A percentile compares a stretch with the other conserved stretches of the same genome.
phyloP scores from a whole-genome alignment of 169 alveolate genomes.

The Plasmodium inui region DNA sequence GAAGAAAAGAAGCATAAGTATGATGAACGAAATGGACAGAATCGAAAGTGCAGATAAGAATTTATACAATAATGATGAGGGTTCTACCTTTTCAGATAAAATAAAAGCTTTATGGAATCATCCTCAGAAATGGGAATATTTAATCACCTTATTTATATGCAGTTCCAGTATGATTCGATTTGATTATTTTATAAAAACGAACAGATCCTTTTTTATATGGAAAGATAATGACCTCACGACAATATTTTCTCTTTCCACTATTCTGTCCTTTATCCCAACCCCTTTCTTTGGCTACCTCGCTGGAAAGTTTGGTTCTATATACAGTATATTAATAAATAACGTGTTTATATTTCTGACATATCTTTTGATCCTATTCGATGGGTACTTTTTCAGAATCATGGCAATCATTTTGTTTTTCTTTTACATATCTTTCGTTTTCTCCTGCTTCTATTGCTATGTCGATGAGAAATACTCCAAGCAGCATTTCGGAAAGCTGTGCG shows the following conservation, averaged over 20 bases:
- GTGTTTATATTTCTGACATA: conserved; percentile 28
- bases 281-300: conserved; percentile 71
- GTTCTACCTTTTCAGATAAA: background rate
- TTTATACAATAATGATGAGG: background rate
- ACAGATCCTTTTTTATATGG: conserved; percentile 47
- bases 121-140: conserved; percentile 71
- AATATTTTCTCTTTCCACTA: conserved; percentile 54
- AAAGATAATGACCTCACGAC: conserved; percentile 19
- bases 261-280: conserved; percentile 60
- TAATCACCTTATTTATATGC: conserved; percentile 54
- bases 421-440: conserved; percentile 40
- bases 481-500: conserved; percentile 73
- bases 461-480: conserved; percentile 59
- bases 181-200: conserved; percentile 66
- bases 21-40: conserved; percentile 14
- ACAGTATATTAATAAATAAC: conserved; percentile 44
- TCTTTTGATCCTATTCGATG: conserved; percentile 30
- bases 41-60: conserved; percentile 14
- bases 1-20: background rate
- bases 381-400: background rate
- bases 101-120: conserved; percentile 36
- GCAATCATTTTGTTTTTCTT: conserved; percentile 44
- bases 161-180: conserved; percentile 69
- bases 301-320: conserved; percentile 58
- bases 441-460: conserved; percentile 62